Percentiles rank a stretch among this genome's conserved stretches.
Evolutionary conservation across 495 filamentous ascomycete species (phyloP).

Genomic region (Corynascus novoguineensis): DNA sequence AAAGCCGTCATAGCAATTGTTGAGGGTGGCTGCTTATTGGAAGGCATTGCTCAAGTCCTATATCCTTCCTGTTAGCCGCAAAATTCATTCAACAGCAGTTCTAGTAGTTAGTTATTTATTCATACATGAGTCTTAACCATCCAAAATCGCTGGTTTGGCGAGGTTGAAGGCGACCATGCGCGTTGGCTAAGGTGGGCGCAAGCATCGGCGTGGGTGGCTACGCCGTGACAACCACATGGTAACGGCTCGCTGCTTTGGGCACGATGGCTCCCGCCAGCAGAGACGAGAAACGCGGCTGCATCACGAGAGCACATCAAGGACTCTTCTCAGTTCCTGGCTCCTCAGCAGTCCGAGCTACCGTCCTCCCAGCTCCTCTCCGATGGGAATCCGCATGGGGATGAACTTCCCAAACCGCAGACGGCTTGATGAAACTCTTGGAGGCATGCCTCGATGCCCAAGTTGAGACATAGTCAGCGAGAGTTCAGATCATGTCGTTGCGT

Average conservation of each 20-base stretch:
- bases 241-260: background rate
- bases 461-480: background rate
- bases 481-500: background rate
- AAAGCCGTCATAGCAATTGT: constrained; percentile 10
- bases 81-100: background rate
- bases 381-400: background rate
- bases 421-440: background rate
- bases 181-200: constrained; percentile 9
- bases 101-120: background rate
- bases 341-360: background rate
- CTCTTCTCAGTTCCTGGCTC: background rate
- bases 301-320: background rate
- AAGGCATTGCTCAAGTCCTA: constrained; percentile 1
- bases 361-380: background rate
- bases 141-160: constrained; percentile 10
- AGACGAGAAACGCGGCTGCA: background rate
- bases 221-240: constrained; percentile 10
- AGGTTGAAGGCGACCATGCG: constrained; percentile 12
- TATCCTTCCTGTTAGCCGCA: background rate
- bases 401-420: background rate
- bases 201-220: constrained; percentile 15
- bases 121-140: background rate
- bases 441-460: background rate
- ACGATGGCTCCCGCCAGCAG: too few species aligned
- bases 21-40: constrained; percentile 14